A percentile compares a stretch with the other conserved stretches of the same genome.
Evolutionary conservation across 129 eudicot genomes (phyloP).

Genomic region (Artemisia argyi): DNA sequence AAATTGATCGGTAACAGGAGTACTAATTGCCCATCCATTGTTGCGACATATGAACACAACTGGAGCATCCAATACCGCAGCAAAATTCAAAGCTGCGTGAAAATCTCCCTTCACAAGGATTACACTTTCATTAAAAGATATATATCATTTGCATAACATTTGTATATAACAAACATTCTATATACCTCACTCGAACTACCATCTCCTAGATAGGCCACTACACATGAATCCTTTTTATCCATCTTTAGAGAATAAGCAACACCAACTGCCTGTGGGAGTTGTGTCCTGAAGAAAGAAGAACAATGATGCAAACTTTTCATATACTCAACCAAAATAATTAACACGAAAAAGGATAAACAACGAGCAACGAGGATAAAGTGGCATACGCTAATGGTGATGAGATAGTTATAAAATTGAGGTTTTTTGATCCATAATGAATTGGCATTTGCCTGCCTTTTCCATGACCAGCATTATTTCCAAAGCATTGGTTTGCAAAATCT

Average conservation of each 20-base stretch:
- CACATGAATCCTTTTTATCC: slow-evolving; percentile 77
- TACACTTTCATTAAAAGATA: background rate
- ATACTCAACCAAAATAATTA: background rate
- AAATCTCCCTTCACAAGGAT: slow-evolving; percentile 68
- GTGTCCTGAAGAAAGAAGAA: slow-evolving; percentile 46
- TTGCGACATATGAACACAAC: slow-evolving; percentile 77
- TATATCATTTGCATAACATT: background rate
- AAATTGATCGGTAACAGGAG: slow-evolving; percentile 71
- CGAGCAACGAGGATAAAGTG: background rate
- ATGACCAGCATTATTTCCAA: slow-evolving; percentile 54
- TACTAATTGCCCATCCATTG: slow-evolving; percentile 94
- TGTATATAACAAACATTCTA: background rate
- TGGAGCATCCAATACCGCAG: slow-evolving; percentile 87
- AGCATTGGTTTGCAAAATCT: slow-evolving; percentile 70
- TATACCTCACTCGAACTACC: slow-evolving; percentile 80
- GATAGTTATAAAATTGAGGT: slow-evolving; percentile 59
- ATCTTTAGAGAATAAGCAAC: slow-evolving; percentile 82
- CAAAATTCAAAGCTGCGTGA: slow-evolving; percentile 80
- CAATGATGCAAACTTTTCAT: background rate
- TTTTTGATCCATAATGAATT: slow-evolving; percentile 67
- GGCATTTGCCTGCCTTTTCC: slow-evolving; percentile 97
- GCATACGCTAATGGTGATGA: slow-evolving; percentile 78
- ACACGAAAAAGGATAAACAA: background rate
- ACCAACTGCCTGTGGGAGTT: slow-evolving; percentile 90
- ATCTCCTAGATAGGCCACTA: slow-evolving; percentile 72